A percentile compares a stretch with the other conserved stretches of the same genome.
Conservation (phyloP, 2,329 filamentous ascomycete species). For the Penicillium sp. region DNA sequence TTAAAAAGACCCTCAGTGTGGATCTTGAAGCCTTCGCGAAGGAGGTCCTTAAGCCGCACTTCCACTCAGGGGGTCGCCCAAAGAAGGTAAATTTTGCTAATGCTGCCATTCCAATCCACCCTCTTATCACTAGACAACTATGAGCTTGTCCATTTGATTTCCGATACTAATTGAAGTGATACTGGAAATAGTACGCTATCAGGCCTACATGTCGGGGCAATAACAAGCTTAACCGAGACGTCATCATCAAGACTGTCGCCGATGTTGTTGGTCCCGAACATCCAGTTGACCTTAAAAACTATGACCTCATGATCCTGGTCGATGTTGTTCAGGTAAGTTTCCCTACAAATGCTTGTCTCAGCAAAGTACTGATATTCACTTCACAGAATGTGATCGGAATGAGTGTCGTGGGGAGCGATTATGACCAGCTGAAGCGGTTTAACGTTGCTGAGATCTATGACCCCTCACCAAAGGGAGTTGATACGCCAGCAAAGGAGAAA, state of each 20-base stretch:
- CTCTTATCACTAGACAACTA: background rate
- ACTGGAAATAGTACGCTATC: constrained; percentile 57
- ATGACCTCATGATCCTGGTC: constrained; percentile 61
- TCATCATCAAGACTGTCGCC: constrained; percentile 61
- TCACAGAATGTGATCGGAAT: constrained; percentile 62
- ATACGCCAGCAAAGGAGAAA: background rate
- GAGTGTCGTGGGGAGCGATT: constrained; percentile 61
- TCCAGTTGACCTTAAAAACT: constrained; percentile 60
- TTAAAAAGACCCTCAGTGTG: constrained; percentile 58
- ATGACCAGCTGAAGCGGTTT: constrained; percentile 61
- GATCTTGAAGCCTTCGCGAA: constrained; percentile 58
- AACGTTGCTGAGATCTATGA: constrained; percentile 64
- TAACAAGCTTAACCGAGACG: constrained; percentile 55
- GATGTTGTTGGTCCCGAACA: constrained; percentile 58
- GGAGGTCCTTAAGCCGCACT: constrained; percentile 59
- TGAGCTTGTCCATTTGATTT: background rate
- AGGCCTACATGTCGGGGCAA: constrained; percentile 62
- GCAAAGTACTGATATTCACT: constrained; percentile 13
- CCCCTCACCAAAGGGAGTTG: constrained; percentile 38
- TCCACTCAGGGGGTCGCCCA: constrained; percentile 52
- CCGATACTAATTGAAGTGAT: background rate
- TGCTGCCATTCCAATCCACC: background rate
- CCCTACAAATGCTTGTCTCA: background rate
- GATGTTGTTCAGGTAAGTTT: constrained; percentile 60
- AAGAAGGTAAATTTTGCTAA: constrained; percentile 51